Evolutionary conservation across 1,284 basidiomycete species (phyloP), one percentile per base, ranked within the genome.

Genomic region (Porodaedalea pini): DNA sequence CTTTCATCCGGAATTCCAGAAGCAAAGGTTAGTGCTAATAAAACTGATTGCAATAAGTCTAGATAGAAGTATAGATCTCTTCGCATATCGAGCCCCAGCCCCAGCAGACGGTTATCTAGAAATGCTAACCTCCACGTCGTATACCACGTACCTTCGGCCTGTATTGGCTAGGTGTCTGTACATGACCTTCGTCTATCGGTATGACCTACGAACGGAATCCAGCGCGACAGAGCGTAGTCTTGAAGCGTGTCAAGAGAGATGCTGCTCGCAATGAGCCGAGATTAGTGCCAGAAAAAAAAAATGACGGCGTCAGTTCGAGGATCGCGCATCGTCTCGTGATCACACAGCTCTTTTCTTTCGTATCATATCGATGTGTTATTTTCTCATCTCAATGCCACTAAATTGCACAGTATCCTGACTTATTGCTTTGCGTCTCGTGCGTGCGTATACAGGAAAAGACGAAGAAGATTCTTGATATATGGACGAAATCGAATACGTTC

Each of bases 401-500:
- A 52, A 19, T 29, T 23, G 23, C 32, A 34, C 41, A 47, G 36
- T 48, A 34, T 41, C 51, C 51, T 58, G 47, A 52, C 51, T 19
- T 47, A 23, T 39, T 48, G 51, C 47, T 51, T 59, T 25, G 32
- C 44, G 49, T 47, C 36, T 31, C 41, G 39, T 54, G 56, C 21
- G 21, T 58, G 39, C 36, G 63, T 65, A 68, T 67, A 71, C 78
- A 97, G 94, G 94, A 96, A 77, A 97, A 97, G 75, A 82, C 90
- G 51, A 88, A 88, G 78, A 97, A 96, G 75, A 85, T 97, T 67
- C 81, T 94, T 73, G 94, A 96, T 73, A 96, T 97, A 66, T 97
- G 94, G 94, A 81, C 80, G 68, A 94, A 93, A 73, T 83, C 84
- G 61, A 82, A 78, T 72, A 94, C 94, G 48, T 97, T 97, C 74